Evolutionary conservation across 768 basidiomycete species (phyloP).

Genomic region (Suillus clintonianus): DNA sequence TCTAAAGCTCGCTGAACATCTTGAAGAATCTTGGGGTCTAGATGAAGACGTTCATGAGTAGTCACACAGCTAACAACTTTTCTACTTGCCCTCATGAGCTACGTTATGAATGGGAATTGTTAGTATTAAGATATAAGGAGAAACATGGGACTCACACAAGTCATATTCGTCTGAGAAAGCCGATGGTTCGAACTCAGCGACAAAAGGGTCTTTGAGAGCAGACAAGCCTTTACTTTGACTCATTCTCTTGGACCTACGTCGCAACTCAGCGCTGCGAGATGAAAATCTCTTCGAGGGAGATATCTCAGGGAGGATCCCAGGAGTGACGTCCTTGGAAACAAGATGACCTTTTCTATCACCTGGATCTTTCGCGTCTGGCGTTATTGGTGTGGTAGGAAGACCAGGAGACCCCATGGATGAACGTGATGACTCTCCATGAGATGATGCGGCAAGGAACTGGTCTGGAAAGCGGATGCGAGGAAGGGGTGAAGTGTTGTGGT

Average conservation of each 20-base stretch:
- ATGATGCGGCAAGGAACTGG: constrained; percentile 26
- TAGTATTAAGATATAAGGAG: constrained; percentile 12
- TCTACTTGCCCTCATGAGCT: constrained; percentile 74
- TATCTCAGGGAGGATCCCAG: constrained; percentile 2
- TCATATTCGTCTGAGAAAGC: constrained; percentile 78
- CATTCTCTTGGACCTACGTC: constrained; percentile 18
- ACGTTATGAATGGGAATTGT: constrained; percentile 1
- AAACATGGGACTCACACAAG: constrained; percentile 52
- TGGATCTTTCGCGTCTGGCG: constrained; percentile 15
- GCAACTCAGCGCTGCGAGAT: constrained; percentile 17
- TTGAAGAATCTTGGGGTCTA: constrained; percentile 80
- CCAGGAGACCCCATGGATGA: constrained; percentile 27
- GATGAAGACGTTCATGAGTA: constrained; percentile 13
- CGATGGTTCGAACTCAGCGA: constrained; percentile 38
- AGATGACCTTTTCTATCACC: constrained; percentile 21
- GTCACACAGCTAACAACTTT: constrained; percentile 4
- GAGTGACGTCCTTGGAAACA: constrained; percentile 18
- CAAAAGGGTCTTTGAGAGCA: constrained; percentile 26
- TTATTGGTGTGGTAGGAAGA: constrained; percentile 13
- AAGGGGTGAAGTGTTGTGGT: constrained; percentile 11
- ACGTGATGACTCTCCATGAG: constrained; percentile 30
- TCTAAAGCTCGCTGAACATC: constrained; percentile 78
- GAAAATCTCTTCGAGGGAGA: constrained; percentile 17
- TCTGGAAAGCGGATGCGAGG: constrained; percentile 38
- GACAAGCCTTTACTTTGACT: constrained; percentile 16